These are phyloP conservation scores for Fraxinus angustifolia DNA, from an alignment of 305 asterid species.

Conservation along the genomic window DNA sequence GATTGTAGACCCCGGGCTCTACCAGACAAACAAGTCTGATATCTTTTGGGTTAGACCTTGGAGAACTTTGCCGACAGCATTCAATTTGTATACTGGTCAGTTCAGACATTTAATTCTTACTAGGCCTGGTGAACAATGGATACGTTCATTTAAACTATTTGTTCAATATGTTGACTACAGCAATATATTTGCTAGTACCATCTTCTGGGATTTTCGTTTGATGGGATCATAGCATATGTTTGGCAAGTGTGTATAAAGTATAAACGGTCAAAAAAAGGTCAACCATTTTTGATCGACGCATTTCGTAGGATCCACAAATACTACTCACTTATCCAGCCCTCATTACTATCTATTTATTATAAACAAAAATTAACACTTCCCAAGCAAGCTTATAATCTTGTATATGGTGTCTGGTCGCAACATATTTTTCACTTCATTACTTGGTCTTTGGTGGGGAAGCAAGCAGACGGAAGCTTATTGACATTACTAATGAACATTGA, in stretches of 20 bases:
- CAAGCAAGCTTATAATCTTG: not conserved
- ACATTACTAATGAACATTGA: not conserved
- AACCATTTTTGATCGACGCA: not conserved
- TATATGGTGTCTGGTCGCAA: not conserved
- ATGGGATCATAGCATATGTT: not conserved
- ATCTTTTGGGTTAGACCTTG: slow-evolving; percentile 51
- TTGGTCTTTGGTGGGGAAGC: not conserved
- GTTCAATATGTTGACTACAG: not conserved
- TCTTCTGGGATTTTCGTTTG: not conserved
- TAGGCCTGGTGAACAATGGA: not conserved
- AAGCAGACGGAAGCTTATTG: not conserved
- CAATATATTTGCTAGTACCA: not conserved
- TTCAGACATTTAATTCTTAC: not conserved
- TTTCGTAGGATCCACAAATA: not conserved
- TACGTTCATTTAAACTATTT: not conserved
- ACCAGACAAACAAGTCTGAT: slow-evolving; percentile 57
- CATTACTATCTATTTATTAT: no score
- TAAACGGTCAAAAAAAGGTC: not conserved
- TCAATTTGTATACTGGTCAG: slow-evolving; percentile 78
- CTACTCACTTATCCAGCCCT: not conserved
- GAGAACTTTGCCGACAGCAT: slow-evolving; percentile 65
- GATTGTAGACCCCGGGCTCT: slow-evolving; percentile 33
- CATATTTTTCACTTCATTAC: not conserved
- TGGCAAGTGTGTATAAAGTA: not conserved
- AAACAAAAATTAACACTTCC: not conserved